phyloP scores from a whole-genome alignment of 345 rosid genomes.

The Pugionium cornutum region DNA sequence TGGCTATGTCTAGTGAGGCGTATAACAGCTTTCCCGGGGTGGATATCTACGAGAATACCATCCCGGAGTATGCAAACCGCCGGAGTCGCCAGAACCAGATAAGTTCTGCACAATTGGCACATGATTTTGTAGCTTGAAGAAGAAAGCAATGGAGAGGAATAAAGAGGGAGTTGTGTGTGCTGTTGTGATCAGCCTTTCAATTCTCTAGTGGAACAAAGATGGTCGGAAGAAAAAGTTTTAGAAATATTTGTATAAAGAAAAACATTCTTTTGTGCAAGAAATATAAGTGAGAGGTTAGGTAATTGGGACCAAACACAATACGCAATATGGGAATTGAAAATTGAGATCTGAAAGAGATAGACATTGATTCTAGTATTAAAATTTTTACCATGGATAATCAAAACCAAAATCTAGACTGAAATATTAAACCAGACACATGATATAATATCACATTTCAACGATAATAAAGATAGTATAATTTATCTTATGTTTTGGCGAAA shows the following conservation, averaged over 20 bases:
- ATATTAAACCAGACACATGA: too few species aligned
- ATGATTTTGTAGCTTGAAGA: conserved; percentile 67
- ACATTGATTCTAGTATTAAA: background rate
- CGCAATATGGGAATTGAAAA: background rate
- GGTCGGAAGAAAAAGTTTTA: conserved; percentile 7
- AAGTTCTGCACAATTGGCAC: conserved; percentile 65
- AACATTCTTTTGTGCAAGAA: conserved; percentile 35
- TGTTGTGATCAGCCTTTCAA: conserved; percentile 25
- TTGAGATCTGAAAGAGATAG: conserved; percentile 1
- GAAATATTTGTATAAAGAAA: conserved; percentile 35
- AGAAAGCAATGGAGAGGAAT: conserved; percentile 28
- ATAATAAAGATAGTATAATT: too few species aligned
- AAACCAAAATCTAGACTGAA: too few species aligned
- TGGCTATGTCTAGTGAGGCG: conserved; percentile 50
- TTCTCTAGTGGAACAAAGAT: conserved; percentile 26
- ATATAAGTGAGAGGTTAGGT: conserved; percentile 28
- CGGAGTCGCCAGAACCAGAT: conserved; percentile 68
- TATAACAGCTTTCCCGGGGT: conserved; percentile 32
- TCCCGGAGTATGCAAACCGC: conserved; percentile 56
- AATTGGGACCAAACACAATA: conserved; percentile 24
- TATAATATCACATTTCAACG: too few species aligned
- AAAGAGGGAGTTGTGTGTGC: conserved; percentile 28
- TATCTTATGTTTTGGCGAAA: too few species aligned
- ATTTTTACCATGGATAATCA: too few species aligned
- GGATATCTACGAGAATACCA: conserved; percentile 52